These are phyloP conservation scores for Yueomyces sp. DNA, from an alignment of 805 yeast species.

Conservation along the genomic window DNA sequence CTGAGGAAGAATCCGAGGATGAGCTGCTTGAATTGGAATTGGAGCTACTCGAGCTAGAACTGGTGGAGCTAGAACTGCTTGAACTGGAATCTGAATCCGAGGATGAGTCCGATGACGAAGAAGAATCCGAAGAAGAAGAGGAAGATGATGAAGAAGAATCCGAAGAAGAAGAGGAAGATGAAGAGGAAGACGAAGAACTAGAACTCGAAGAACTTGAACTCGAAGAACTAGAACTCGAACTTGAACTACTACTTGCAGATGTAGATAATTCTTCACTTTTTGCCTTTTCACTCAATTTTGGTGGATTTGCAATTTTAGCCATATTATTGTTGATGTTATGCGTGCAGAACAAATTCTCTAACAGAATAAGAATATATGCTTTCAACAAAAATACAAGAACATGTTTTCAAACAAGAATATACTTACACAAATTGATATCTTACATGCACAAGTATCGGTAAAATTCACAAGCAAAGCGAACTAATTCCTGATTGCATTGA, in stretches of 20 bases:
- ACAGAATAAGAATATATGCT: no score
- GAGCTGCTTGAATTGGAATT: slow-evolving; percentile 6
- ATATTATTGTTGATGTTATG: background rate
- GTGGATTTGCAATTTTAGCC: slow-evolving; percentile 8
- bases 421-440: no score
- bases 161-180: slow-evolving; percentile 32
- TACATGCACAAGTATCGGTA: no score
- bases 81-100: slow-evolving; percentile 1
- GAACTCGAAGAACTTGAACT: slow-evolving; percentile 2
- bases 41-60: slow-evolving; percentile 4
- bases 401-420: no score
- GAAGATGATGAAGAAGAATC: slow-evolving; percentile 9
- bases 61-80: slow-evolving; percentile 1
- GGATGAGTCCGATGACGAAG: slow-evolving; percentile 5
- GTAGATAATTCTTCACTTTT: slow-evolving; percentile 10
- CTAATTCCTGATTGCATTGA: no score
- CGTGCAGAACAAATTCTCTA: no score
- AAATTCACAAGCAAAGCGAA: no score
- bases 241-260: slow-evolving; percentile 2
- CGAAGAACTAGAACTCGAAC: slow-evolving; percentile 1
- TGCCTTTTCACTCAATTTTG: slow-evolving; percentile 18
- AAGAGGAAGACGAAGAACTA: background rate
- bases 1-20: background rate
- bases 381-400: no score
- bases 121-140: slow-evolving; percentile 9